Evolutionary conservation across 768 basidiomycete genomes (phyloP), one percentile per base, ranked within the genome.

Genomic region (Paxillus ammoniavirescens): DNA sequence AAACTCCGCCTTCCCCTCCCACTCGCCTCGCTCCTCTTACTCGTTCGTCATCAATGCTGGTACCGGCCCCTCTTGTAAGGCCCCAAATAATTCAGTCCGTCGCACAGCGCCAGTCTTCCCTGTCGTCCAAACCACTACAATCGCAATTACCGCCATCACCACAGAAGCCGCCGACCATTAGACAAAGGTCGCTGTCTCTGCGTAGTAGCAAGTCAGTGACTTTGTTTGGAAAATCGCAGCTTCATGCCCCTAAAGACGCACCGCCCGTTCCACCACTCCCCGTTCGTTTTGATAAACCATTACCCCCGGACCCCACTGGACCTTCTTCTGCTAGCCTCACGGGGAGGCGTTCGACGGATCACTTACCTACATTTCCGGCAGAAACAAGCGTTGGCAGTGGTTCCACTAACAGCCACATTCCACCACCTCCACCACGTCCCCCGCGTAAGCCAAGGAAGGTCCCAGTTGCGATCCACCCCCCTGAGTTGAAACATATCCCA

Each of bases 401-500:
- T 52, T 14, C 42, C 23, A 42, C 21, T 10, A 33, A 33, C 12
- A 35, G 2, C 35, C 35, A 35, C 10, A 12, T 12, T 35, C 35
- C 35, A 13, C 44, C 49, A 5, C 51, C 63, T 26, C 35, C 55
- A 15, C 47, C 31, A 37, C 51, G 38, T 47, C 45, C 55, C n/a
- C 49, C 53, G 43, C 62, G 42, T 61, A 75, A 72, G 53, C 72
- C 72, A 67, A 87, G 81, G 70, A 79, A 75, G 56, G 66, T 68
- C 21, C 55, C 65, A 2, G 69, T 73, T 42, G 63, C 73, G 8
- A 68, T 89, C 42, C 80, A 83, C 59, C 86, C 88, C 42, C 97
- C 97, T 2, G 84, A 90, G 48, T 74, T 98, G 44, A 72, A 76
- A 44, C 80, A 87, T 62, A 82, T 98, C 48, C 88, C 91, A n/a